phyloP scores from a whole-genome alignment of 148 eudicot genomes.

The Heliosperma pusillum region DNA sequence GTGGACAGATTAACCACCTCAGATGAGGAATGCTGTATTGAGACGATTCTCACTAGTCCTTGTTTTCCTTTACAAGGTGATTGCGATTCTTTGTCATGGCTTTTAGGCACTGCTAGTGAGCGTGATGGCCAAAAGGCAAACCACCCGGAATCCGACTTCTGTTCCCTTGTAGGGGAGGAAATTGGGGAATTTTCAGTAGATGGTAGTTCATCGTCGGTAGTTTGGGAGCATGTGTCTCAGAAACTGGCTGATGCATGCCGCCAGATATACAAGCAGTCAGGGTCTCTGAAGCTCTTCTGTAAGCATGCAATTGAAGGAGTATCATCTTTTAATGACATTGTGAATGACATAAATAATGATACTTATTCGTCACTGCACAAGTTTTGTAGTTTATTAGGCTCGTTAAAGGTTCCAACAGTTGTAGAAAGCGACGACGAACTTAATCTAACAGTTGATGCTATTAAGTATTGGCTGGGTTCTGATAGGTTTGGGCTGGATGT shows the following conservation, averaged over 20 bases:
- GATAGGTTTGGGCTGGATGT: conserved; percentile 70
- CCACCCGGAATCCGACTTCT: conserved; percentile 16
- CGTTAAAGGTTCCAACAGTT: conserved; percentile 38
- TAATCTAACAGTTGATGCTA: conserved; percentile 31
- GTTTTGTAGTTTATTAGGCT: conserved; percentile 40
- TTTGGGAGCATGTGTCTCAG: conserved; percentile 49
- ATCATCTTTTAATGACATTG: conserved; percentile 29
- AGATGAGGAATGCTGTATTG: conserved; percentile 49
- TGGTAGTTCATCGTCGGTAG: conserved; percentile 45
- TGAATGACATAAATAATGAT: conserved; percentile 28
- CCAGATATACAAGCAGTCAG: conserved; percentile 35
- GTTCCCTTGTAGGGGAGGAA: conserved; percentile 30
- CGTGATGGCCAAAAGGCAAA: conserved; percentile 24
- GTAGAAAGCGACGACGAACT: conserved; percentile 31
- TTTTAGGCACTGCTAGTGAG: conserved; percentile 29
- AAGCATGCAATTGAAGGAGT: conserved; percentile 46
- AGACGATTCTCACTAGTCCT: conserved; percentile 45
- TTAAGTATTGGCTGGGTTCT: conserved; percentile 49
- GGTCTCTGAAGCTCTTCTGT: conserved; percentile 48
- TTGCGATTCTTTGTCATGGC: conserved; percentile 45
- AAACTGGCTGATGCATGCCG: conserved; percentile 48
- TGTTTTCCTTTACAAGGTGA: conserved; percentile 45
- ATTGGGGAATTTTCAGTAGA: conserved; percentile 59
- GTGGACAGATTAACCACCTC: conserved; percentile 18
- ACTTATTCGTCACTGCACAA: conserved; percentile 36